Evolutionary conservation across 495 filamentous ascomycete genomes (phyloP), one percentile per base, ranked within the genome.

Genomic region (Parathielavia appendiculata): DNA sequence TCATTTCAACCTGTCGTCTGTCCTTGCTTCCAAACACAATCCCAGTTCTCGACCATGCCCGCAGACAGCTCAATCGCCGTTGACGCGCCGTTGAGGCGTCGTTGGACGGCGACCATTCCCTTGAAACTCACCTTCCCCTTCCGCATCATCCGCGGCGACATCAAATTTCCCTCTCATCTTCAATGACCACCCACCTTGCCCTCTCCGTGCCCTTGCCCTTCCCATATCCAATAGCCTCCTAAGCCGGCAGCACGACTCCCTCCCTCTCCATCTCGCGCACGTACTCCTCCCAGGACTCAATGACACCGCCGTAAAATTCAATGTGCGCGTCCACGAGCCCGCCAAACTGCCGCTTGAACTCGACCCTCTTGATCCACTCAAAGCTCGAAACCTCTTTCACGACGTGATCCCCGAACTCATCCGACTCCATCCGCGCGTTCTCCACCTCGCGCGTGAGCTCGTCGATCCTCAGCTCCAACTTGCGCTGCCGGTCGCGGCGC

Each of bases 371-470:
- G 80, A 97, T 96, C 44, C 91, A 82, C 75, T 97, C 93, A 69
- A 98, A 98, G 69, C 95, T 92, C 14, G 78, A 83, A 2, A 96
- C 89, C 76, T 98, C 93, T 50, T 86, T 86, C 9, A 97, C 85
- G 22, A 96, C 91, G 73, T 97, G 90, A 64, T 96, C 91, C 71
- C 95, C 93, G 61, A 97, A 97, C 65, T 83, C 84, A 66, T 97
- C 90, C 1, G 84, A 87, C 13, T 84, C 85, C 58, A 82, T 86
- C 72, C 88, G 89, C 35, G 95, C 90, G 4, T 83, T 81, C 67
- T 97, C 93, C 1, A 93, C 91, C 68, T 92, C 95, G 16, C 83
- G 77, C 32, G 90, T 95, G 44, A 98, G 76, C 69, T 92, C 86
- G 64, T 95, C 89, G 62, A 97, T 96, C 58, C 87, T 84, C 35